Base-by-base conservation (phyloP, 257 asterid species). In the Nicotiana knightiana region DNA sequence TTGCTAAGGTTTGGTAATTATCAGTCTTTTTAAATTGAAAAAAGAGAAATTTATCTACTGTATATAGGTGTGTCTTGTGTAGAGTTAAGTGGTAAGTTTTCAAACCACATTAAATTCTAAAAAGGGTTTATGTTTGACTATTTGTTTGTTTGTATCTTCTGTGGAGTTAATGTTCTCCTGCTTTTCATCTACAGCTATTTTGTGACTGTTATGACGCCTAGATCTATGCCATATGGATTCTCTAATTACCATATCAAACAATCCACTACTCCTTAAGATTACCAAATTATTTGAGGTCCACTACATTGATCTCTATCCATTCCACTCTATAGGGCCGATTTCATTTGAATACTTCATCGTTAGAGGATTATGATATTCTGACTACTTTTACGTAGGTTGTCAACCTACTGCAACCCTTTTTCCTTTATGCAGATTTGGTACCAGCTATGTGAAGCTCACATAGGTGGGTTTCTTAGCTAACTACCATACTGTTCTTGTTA, bases 1-100 rank as follows among this genome's bases (percentile, higher is more conserved):
- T 96, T 76, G 99, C 99, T 46, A 96, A 94, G 98, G 99, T 93
- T 77, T 33, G 82, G 37, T 83, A 76, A 78, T 76, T 81, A 82
- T 53, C 6, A 8, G 28, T 48, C 62, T 61, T 48, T 48, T 73
- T 48, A 12, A 73, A 26, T 48, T 26, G 48, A 48, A 3, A 48
- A 73, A 13, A 3, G 62, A 26, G 26, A 26, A 8, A 48, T 73
- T 26, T 48, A 73, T 48, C 4, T 73, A 46, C 30, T 48, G 62
- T 48, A 46, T 73, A 15, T 73, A 73, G 39, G 79, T 26, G 21
- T 24, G 24, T 48, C 21, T 73, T 70, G 58, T 43, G 21, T 70
- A 39, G 24, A 48, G 15, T 73, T 48, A 71, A 71, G 37, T 46
- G 61, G 61, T 70, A 67, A 67, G 21, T 39, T 28, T 70, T 70